These are phyloP conservation scores for Gentiana macrophylla DNA, from an alignment of 257 asterid genomes.

Conservation along the genomic window DNA sequence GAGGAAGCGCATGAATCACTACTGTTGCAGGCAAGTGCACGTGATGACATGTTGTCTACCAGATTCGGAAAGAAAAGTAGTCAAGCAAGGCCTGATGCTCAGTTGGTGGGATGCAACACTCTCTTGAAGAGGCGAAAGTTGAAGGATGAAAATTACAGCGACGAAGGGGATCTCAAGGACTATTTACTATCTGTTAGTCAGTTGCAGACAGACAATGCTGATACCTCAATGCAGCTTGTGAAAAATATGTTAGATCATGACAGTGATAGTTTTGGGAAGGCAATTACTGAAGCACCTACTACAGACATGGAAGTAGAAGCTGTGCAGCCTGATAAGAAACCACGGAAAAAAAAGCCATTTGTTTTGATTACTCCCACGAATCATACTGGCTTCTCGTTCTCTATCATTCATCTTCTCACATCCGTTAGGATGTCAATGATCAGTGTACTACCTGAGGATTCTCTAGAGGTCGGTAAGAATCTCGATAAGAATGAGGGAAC, in stretches of 20 bases:
- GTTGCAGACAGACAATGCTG: slow-evolving; percentile 36
- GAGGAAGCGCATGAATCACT: slow-evolving; percentile 52
- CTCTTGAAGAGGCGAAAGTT: slow-evolving; percentile 60
- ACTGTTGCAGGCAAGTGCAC: slow-evolving; percentile 37
- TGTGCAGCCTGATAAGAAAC: slow-evolving; percentile 49
- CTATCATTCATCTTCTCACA: slow-evolving; percentile 91
- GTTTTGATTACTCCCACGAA: slow-evolving; percentile 78
- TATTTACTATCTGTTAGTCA: slow-evolving; percentile 36
- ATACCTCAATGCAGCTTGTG: slow-evolving; percentile 52
- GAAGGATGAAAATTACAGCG: slow-evolving; percentile 45
- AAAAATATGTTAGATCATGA: slow-evolving; percentile 47
- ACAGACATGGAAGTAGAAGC: slow-evolving; percentile 43
- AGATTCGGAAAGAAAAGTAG: slow-evolving; percentile 61
- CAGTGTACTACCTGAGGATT: slow-evolving; percentile 65
- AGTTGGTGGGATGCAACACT: slow-evolving; percentile 59
- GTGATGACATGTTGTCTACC: slow-evolving; percentile 40
- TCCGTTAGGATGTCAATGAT: slow-evolving; percentile 87
- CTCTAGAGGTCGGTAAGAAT: slow-evolving; percentile 34
- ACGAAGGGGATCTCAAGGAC: slow-evolving; percentile 33
- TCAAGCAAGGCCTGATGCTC: slow-evolving; percentile 45
- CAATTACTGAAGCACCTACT: slow-evolving; percentile 37
- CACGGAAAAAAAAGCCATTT: slow-evolving; percentile 67
- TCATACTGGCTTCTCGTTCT: slow-evolving; percentile 83
- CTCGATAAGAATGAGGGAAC: slow-evolving; percentile 38
- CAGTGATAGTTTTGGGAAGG: slow-evolving; percentile 34